phyloP scores from a whole-genome alignment of 805 yeast species.

The Ogataea neopini region DNA sequence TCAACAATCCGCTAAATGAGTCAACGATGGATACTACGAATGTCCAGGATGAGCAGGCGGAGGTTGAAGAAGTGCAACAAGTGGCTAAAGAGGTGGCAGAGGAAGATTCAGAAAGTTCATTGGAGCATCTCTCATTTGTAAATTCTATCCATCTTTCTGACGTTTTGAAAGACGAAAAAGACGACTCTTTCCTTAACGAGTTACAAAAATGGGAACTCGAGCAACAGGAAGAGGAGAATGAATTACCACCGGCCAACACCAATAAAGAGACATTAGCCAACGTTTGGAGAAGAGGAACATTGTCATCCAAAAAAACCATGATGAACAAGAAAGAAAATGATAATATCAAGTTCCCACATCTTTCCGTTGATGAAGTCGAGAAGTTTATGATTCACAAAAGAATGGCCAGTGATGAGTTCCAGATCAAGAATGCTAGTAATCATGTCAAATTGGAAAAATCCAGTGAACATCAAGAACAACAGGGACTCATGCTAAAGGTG shows the following conservation, averaged over 20 bases:
- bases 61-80: no score
- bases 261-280: constrained; percentile 25
- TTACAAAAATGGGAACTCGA: constrained; percentile 38
- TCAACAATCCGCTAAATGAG: constrained; percentile 26
- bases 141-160: constrained; percentile 25
- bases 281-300: constrained; percentile 34
- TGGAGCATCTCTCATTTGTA: constrained; percentile 3
- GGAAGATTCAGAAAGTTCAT: neutral
- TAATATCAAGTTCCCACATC: constrained; percentile 18
- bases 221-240: constrained; percentile 9
- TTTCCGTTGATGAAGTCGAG: constrained; percentile 31
- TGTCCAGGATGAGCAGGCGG: no score
- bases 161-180: constrained; percentile 38
- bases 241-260: constrained; percentile 4
- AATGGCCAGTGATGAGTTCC: constrained; percentile 34
- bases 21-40: constrained; percentile 20
- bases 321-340: constrained; percentile 16
- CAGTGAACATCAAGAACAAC: constrained; percentile 24
- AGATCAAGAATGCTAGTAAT: constrained; percentile 29
- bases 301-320: constrained; percentile 21
- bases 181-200: constrained; percentile 45
- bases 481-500: constrained; percentile 24
- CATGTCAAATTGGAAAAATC: constrained; percentile 21
- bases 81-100: no score
- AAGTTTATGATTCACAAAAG: constrained; percentile 32